A percentile compares a stretch with the other conserved stretches of the same genome.
phyloP scores from a whole-genome alignment of 371 early-diverging fungal genomes.

The Encephalitozoon intestinalis region DNA sequence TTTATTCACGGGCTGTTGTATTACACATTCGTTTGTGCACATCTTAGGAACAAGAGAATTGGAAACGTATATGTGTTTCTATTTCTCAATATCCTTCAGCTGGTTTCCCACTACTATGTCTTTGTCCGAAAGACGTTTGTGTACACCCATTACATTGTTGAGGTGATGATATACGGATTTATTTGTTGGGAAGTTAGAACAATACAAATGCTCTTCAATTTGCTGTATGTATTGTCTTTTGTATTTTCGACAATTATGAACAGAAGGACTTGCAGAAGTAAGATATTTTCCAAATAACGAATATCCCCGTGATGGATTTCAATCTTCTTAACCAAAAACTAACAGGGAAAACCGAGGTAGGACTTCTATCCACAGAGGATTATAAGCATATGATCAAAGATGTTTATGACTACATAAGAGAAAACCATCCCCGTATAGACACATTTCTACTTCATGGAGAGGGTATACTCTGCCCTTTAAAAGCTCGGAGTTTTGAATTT shows the following conservation, averaged over 20 bases:
- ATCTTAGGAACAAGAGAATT: background rate
- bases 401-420: constrained; percentile 11
- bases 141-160: constrained; percentile 27
- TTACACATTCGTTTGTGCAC: constrained; percentile 9
- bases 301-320: background rate
- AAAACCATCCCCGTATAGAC: background rate
- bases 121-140: background rate
- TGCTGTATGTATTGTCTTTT: constrained; percentile 22
- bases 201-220: constrained; percentile 10
- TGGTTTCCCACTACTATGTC: constrained; percentile 9
- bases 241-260: constrained; percentile 3
- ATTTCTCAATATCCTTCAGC: constrained; percentile 17
- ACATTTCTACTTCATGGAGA: constrained; percentile 9
- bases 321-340: background rate
- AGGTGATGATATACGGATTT: constrained; percentile 26
- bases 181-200: background rate
- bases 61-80: background rate
- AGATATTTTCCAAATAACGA: background rate
- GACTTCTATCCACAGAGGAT: constrained; percentile 1
- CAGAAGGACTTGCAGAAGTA: background rate
- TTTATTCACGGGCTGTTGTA: constrained; percentile 30
- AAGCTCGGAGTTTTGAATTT: background rate
- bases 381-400: background rate
- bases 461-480: constrained; percentile 13
- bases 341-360: background rate